These are phyloP conservation scores for Coemansia sp. DNA, from an alignment of 192 early-diverging fungal species.

Conservation along the genomic window DNA sequence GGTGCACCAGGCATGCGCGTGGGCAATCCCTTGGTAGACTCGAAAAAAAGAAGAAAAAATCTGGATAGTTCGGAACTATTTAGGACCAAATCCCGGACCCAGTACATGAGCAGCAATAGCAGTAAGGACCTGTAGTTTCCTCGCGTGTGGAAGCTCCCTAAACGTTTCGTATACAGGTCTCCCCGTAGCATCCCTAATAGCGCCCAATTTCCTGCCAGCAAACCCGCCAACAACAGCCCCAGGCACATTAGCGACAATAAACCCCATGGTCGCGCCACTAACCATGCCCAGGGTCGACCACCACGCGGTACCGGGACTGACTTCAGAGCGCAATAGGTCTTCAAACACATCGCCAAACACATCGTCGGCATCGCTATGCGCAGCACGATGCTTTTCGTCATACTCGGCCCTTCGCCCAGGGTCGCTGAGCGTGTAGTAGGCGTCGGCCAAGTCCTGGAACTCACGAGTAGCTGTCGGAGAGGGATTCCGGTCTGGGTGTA, in stretches of 20 bases:
- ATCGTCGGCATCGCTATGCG: slow-evolving; percentile 57
- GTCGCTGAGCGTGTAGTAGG: slow-evolving; percentile 74
- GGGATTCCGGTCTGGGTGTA: slow-evolving; percentile 70
- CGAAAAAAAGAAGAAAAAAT: too few species aligned
- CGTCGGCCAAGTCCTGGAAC: slow-evolving; percentile 77
- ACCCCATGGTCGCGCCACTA: slow-evolving; percentile 72
- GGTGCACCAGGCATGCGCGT: background rate
- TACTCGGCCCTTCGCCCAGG: slow-evolving; percentile 51
- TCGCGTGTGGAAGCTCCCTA: slow-evolving; percentile 57
- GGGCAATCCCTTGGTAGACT: background rate
- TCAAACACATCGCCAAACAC: slow-evolving; percentile 82
- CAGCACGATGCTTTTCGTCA: slow-evolving; percentile 41
- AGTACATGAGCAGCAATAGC: slow-evolving; percentile 48
- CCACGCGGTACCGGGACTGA: slow-evolving; percentile 57
- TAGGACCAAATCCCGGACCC: slow-evolving; percentile 14
- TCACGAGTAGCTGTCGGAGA: slow-evolving; percentile 57
- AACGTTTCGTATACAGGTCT: slow-evolving; percentile 61
- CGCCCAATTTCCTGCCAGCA: slow-evolving; percentile 62
- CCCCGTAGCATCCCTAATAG: slow-evolving; percentile 66
- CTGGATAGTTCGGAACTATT: background rate
- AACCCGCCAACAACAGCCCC: slow-evolving; percentile 61
- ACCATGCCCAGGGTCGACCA: slow-evolving; percentile 60
- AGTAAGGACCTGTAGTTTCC: slow-evolving; percentile 59
- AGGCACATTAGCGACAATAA: slow-evolving; percentile 65
- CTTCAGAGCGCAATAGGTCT: slow-evolving; percentile 74